A percentile compares a stretch with the other conserved stretches of the same genome.
These are phyloP conservation scores for Phalaenopsis hybrid DNA, from an alignment of 116 monocot species.

Conservation along the genomic window DNA sequence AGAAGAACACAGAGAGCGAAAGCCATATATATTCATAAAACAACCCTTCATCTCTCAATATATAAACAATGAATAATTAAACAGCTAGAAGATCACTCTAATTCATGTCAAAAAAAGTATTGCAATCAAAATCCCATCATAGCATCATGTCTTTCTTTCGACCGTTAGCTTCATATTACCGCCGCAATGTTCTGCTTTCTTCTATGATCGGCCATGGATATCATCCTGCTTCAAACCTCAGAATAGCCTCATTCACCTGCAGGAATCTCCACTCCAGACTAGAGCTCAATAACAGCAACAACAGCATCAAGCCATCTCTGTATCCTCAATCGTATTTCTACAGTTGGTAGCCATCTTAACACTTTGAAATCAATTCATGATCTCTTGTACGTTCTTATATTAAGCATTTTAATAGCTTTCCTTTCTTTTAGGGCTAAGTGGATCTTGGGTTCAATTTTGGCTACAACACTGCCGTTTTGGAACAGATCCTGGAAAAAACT, in stretches of 20 bases:
- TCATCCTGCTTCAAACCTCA: background rate
- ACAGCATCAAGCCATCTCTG: background rate
- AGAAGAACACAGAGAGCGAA: too few relatives aligned
- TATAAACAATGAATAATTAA: too few relatives aligned
- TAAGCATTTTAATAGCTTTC: background rate
- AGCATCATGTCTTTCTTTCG: slow-evolving; percentile 5
- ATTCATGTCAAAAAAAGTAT: too few relatives aligned
- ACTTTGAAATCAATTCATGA: background rate
- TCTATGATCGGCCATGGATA: background rate
- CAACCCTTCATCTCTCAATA: too few relatives aligned
- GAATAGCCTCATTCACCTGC: background rate
- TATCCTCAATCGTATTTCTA: background rate
- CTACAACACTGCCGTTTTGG: slow-evolving; percentile 6
- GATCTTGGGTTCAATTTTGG: background rate
- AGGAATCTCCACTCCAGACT: background rate
- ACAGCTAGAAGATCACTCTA: too few relatives aligned
- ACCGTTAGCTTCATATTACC: slow-evolving; percentile 3
- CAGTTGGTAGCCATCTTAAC: slow-evolving; percentile 1
- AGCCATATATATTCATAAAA: too few relatives aligned
- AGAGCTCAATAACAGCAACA: too few relatives aligned
- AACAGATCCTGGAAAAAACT: background rate
- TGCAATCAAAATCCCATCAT: background rate
- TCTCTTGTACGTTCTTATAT: background rate
- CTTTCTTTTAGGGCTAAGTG: slow-evolving; percentile 7
- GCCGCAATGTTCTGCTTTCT: background rate